Evolutionary conservation across 139 green algal species (phyloP), one percentile per base, ranked within the genome.

Genomic region (Chlamydomonas incerta): DNA sequence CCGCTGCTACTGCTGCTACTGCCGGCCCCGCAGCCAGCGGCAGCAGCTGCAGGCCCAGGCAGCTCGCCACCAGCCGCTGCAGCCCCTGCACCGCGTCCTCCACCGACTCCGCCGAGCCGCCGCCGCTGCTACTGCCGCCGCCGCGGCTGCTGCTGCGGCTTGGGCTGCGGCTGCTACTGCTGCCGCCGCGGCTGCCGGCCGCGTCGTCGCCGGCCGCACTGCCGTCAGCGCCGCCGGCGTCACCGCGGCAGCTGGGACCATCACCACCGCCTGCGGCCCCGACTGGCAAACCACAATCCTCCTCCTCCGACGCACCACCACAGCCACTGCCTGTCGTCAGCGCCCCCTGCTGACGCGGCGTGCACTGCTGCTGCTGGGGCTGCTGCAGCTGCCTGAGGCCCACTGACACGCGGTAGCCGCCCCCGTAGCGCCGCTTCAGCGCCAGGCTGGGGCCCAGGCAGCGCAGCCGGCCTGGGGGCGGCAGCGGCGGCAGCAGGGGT

Each of bases 391-490:
- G 17, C n/a, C 6, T 3, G 31, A 82, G 47, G 50, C 33, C 62
- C 72, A 88, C 35, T 1, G 52, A 33, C 52, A 82, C 14, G 0
- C 62, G 41, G 82, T 95, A 95, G 65, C 94, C 95, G 24, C 88
- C 88, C 3, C 93, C 94, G 80, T 97, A 98, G 50, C 93, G 91
- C 70, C 82, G 90, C 83, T 98, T 98, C 23, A 99, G 92, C 65
- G 95, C 92, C 85, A 97, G 92, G 52, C 92, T 87, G 46, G 89
- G 92, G 28, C 96, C 96, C 50, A 99, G 87, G 77, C 94, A 97
- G 71, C 90, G 90, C 82, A 98, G 91, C 21, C 89, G 80, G 6
- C 96, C 96, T 31, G 81, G 76, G 34, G 93, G 87, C 91, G 98
- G 96, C n/a, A n/a, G n/a, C n/a, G n/a, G n/a, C n/a, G n/a, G n/a